Percentiles rank a stretch among this genome's conserved stretches.
These are phyloP conservation scores for Tripterygium wilfordii DNA, from an alignment of 177 flowering plant species.

Conservation along the genomic window DNA sequence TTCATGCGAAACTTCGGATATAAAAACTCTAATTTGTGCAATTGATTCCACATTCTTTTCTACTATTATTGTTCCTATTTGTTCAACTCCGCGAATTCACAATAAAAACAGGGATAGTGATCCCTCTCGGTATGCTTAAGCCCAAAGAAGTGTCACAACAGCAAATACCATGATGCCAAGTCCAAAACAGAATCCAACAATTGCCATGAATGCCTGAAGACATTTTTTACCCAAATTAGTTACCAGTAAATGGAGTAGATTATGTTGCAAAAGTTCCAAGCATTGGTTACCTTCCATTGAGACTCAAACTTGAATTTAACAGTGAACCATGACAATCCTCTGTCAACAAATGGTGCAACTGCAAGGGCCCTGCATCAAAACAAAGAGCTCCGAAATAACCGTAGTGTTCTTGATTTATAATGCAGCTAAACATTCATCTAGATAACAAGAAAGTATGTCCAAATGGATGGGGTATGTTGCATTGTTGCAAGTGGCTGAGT, in stretches of 20 bases:
- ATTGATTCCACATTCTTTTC: no score
- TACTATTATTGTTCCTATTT: not conserved
- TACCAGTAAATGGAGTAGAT: not conserved
- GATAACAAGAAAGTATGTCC: no score
- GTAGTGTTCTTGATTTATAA: no score
- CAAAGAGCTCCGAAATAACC: no score
- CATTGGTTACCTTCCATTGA: constrained; percentile 50
- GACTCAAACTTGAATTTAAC: constrained; percentile 56
- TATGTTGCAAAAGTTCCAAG: not conserved
- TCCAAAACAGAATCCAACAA: constrained; percentile 55
- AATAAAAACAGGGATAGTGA: not conserved
- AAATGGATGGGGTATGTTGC: no score
- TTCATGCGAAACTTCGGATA: no score
- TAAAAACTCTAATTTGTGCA: no score
- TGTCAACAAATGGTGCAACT: constrained; percentile 80
- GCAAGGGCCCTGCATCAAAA: constrained; percentile 69
- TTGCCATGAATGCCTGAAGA: constrained; percentile 55
- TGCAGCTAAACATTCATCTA: no score
- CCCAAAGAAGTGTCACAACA: constrained; percentile 52
- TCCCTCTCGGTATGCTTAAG: no score
- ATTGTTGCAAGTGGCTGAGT: no score
- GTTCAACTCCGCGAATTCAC: not conserved
- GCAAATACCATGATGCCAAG: constrained; percentile 57
- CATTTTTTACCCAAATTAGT: no score
- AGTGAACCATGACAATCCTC: constrained; percentile 81